Evolutionary conservation across 2,329 filamentous ascomycete species (phyloP), one percentile per base, ranked within the genome.

Genomic region (Apiospora hydei): DNA sequence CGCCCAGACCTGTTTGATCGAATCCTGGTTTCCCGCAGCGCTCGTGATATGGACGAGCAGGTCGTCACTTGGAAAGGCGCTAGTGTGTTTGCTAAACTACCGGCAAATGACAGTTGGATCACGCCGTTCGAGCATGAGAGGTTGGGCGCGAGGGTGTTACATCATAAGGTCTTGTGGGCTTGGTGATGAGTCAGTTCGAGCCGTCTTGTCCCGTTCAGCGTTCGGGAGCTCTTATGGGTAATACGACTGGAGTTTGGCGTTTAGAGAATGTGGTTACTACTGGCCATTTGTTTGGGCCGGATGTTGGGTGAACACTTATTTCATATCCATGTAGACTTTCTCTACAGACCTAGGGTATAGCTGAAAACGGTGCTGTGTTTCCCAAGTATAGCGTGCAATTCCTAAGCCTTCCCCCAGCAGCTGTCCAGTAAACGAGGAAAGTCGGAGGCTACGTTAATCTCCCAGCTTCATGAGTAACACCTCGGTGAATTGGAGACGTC

Each of bases 21-120:
- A 73, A 90, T 92, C 74, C 82, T 91, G 34, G 90, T 92, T 70
- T 90, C 89, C 73, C 85, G 88, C 73, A 96, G 87, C 87, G 96
- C 96, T 0, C 88, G 96, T 77, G 96, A 99, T 77, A 92, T 99
- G 85, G 96, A 99, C 83, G 94, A 96, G 73, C 95, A 98, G 83
- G 95, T 98, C n/a, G 93, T 98, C 70, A 92, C 92, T 11, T 99
- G 96, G 96, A 99, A 99, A 87, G 96, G 96, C 4, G 96, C 94
- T 0, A 98, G 95, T 80, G 95, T 99, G 21, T 99, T 98, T 85
- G 95, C 94, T 3, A 95, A 97, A 84, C 85, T 98, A 77, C 89
- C 91, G 66, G 95, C 94, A 21, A 98, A 98, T 83, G 96, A 99
- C 82, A 96, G 93, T 78, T 99, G 96, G 96, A 94, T 98, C 79